Evolutionary conservation across 2,329 filamentous ascomycete species (phyloP), one percentile per base, ranked within the genome.

Genomic region (Curvularia verruculosa): DNA sequence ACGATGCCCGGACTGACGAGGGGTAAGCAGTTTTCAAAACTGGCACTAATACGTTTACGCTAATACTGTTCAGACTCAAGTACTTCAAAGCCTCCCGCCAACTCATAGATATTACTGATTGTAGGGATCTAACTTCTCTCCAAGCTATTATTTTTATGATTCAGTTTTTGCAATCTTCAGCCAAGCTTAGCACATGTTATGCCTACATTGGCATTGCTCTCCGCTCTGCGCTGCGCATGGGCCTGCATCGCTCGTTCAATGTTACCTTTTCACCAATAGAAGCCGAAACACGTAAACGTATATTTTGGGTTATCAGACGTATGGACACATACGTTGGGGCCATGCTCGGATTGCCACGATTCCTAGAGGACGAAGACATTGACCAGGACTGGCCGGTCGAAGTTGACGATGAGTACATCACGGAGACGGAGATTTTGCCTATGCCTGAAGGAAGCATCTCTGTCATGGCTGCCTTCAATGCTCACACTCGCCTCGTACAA

Each of bases 401-500:
- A 60, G 74, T 82, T 7, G 81, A 83, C 56, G 81, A 83, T 53
- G 80, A 82, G 53, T 82, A 78, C 64, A 80, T 83, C 51, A 83
- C 80, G 5, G 77, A 79, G 56, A 77, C 77, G 23, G 79, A 78
- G 40, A 80, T 79, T n/a, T 64, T 79, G 49, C 79, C 83, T 2
- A 84, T 85, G 79, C 85, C 85, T 3, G 72, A 82, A 28, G 82
- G 83, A 40, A 75, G 77, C 21, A 81, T 84, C 2, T 82, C 85
- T 3, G 65, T 87, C n/a, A 83, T 87, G 76, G 80, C 81, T 23
- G 86, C 83, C 15, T 82, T 83, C 60, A 88, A 87, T 68, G 83
- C 84, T 1, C 85, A 88, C 60, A 85, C 83, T 3, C 79, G 79
- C 43, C 77, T 89, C 21, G 81, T 85, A 5, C 78, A 80, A 37